Conservation (phyloP, 2,329 filamentous ascomycete genomes). For the Corinectria fuckeliana region DNA sequence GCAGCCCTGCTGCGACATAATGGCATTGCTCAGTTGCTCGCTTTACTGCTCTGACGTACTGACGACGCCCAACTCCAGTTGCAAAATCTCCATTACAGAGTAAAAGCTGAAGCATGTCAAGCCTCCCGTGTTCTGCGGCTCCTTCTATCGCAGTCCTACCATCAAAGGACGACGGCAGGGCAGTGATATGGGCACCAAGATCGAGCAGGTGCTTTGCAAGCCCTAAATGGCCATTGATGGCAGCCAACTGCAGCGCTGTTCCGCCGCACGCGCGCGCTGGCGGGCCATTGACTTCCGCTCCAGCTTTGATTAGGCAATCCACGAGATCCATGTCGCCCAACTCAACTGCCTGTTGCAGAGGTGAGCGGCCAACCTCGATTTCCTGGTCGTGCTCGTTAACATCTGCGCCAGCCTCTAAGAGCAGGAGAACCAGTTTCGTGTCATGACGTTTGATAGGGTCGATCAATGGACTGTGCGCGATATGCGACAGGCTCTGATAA, state of each 20-base stretch:
- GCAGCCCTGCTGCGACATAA: background rate
- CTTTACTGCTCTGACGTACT: background rate
- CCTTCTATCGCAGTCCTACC: constrained; percentile 3
- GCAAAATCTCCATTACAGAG: background rate
- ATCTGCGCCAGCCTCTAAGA: background rate
- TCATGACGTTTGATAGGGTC: background rate
- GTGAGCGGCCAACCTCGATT: background rate
- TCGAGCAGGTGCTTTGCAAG: background rate
- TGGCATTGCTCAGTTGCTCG: fast-evolving
- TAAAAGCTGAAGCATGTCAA: constrained; percentile 5
- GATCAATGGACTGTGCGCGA: background rate
- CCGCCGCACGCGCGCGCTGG: background rate
- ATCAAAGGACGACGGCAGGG: fast-evolving
- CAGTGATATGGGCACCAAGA: background rate
- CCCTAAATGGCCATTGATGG: background rate
- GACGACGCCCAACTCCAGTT: fast-evolving
- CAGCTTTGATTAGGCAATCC: background rate
- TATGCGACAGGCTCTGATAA: background rate
- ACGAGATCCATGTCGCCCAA: background rate
- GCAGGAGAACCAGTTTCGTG: background rate
- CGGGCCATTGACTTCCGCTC: background rate
- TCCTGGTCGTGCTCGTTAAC: background rate
- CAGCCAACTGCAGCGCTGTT: constrained; percentile 2
- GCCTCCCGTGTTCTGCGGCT: constrained; percentile 4
- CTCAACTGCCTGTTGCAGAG: background rate